Evolutionary conservation across 352 stramenopile genomes (phyloP), one percentile per base, ranked within the genome.

Genomic region (Globisporangium uncinulatum): DNA sequence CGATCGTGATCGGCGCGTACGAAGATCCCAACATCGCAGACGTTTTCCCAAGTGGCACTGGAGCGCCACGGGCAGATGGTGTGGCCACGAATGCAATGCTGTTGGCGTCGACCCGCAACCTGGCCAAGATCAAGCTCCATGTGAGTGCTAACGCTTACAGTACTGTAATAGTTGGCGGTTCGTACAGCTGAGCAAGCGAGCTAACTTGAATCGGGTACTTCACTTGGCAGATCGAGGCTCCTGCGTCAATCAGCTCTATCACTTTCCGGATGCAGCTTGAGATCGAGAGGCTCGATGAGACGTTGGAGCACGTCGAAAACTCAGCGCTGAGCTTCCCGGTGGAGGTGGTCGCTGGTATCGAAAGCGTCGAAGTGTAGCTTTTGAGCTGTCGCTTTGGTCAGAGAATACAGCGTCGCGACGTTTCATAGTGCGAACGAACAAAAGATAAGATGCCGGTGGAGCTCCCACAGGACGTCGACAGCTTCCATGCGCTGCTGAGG

Each of bases 11-110:
- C 34, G 84, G 84, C 10, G 67, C 82, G 36, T 94, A 92, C 51
- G 84, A 94, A 83, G 84, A 94, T 21, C 84, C 84, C 32, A 92
- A 80, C 36, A 76, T 94, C 32, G 82, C 70, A 11, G 82, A 94
- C 53, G 76, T 76, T 29, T 89, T 86, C 53, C 65, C 70, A 10
- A 70, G 70, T 2, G 73, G 77, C 42, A 59, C 63, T n/a, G 34
- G 53, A 5, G 54, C 45, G 2, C 59, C 67, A 4, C 47, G 54
- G 48, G 55, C 47, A 14, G 52, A 59, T 17, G 65, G 53, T 5
- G 50, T 59, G 31, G 41, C 65, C 7, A 66, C 53, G 51, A 92
- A 90, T 43, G 49, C 57, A 19, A 86, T 88, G 64, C 51, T 90
- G 19, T 51, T 88, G 31, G 69, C 79, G 51, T 64, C 70, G 47